phyloP scores from a whole-genome alignment of 371 early-diverging fungal species.

The Mucor indicus region DNA sequence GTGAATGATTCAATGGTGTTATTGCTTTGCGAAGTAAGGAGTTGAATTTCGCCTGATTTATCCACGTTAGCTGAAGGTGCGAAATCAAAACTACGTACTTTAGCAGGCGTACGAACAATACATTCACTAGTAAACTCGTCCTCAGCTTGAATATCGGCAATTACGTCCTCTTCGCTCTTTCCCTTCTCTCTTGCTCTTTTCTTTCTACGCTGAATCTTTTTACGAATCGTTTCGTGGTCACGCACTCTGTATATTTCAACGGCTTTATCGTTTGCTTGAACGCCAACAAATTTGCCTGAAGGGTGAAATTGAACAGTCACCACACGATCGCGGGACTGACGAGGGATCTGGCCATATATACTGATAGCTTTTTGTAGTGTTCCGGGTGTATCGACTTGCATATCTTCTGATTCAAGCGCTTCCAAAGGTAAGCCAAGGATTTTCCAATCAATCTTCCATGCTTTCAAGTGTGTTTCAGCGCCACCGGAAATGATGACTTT shows the following conservation, averaged over 20 bases:
- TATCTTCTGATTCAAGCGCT: slow-evolving; percentile 32
- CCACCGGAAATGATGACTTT: slow-evolving; percentile 80
- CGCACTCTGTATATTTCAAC: slow-evolving; percentile 83
- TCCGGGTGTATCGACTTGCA: slow-evolving; percentile 23
- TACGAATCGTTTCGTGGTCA: slow-evolving; percentile 73
- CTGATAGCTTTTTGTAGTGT: slow-evolving; percentile 57
- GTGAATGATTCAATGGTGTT: slow-evolving; percentile 74
- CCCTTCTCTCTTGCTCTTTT: slow-evolving; percentile 82
- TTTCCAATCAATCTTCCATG: slow-evolving; percentile 80
- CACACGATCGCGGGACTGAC: slow-evolving; percentile 82
- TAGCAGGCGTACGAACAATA: slow-evolving; percentile 65
- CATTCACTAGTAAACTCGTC: slow-evolving; percentile 69
- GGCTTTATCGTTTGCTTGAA: slow-evolving; percentile 75
- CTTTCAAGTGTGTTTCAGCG: slow-evolving; percentile 79
- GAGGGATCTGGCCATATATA: slow-evolving; percentile 72
- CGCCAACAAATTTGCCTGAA: slow-evolving; percentile 70
- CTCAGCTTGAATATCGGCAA: slow-evolving; percentile 54
- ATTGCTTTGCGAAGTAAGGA: slow-evolving; percentile 62
- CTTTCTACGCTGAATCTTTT: slow-evolving; percentile 77
- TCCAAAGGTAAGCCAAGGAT: slow-evolving; percentile 44
- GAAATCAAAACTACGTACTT: slow-evolving; percentile 78
- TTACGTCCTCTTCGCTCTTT: slow-evolving; percentile 46
- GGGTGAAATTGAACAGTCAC: slow-evolving; percentile 75
- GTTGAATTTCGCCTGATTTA: slow-evolving; percentile 52
- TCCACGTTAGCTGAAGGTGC: slow-evolving; percentile 51